Evolutionary conservation across 495 filamentous ascomycete genomes (phyloP), one percentile per base, ranked within the genome.

Genomic region (Extremus antarcticus): DNA sequence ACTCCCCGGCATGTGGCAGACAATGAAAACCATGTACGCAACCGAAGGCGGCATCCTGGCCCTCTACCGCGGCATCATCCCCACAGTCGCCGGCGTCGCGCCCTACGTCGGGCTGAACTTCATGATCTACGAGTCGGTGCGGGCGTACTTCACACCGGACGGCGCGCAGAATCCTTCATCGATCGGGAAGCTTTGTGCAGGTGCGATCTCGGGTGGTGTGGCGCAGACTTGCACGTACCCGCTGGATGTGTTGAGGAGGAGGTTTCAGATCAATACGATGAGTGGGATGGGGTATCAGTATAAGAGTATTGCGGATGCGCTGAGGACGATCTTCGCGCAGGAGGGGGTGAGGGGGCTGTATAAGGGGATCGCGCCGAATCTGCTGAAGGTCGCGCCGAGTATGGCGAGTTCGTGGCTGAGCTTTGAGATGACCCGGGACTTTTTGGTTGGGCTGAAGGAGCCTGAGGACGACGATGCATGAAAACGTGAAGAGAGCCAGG

Each of bases 201-300:
- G 92, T 22, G 92, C 91, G 10, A 78, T 95, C 38, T 92, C 89
- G 11, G 92, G 92, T n/a, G 92, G 89, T 16, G 84, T 97, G 50
- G 92, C 92, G 41, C 92, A 98, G 71, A 95, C 89, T 15, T 94
- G 87, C 78, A 98, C 92, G 69, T 98, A 97, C 73, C 92, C 92
- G 55, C 95, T 98, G 87, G 90, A 95, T 70, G 94, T 98, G 0
- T 78, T 98, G n/a, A 86, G 92, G 17, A 82, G 92, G 48, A 79
- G 92, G 25, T 98, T 98, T 64, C 92, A 98, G 62, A 94, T 98
- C 71, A 98, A 98, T 66, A 97, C 90, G 48, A 98, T 98, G 92
- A 87, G 83, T 23, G 91, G 91, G n/a, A 90, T 98, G 82, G 94
- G 92, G 41, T 97, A 95, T 63, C 80, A 90, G 67, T 98, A 98